Evolutionary conservation across 1,284 basidiomycete genomes (phyloP), one percentile per base, ranked within the genome.

Genomic region (Rhodotorula mucilaginosa): DNA sequence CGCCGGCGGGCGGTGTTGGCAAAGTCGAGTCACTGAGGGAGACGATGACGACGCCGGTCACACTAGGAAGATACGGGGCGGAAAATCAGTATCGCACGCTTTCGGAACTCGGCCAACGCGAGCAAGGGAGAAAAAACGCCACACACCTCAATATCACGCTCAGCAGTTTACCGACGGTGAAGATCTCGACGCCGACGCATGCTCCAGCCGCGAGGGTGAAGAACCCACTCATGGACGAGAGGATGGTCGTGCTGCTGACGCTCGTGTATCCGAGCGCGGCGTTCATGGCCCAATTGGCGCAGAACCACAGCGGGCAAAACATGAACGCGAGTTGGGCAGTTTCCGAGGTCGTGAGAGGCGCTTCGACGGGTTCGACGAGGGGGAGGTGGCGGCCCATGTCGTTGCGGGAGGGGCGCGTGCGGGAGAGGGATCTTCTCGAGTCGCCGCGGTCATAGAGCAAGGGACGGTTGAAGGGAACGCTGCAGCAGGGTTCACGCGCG

Each of bases 181-280:
- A 83, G 12, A 83, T 84, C 80, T 99, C 97, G 15, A 97, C 91
- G 18, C 87, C 86, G 74, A 92, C 90, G 54, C 93, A 75, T n/a
- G 90, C 85, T 5, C 96, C 96, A 57, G 98, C 83, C 0, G 85
- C 89, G 56, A 99, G 84, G 0, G 96, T 99, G 81, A 98, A 98
- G 82, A 99, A 95, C 6, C 96, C 93, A 75, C 92, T 93, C 84
- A 89, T 94, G 79, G 89, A 89, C 5, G 91, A 90, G 62, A 97
- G 81, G 57, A 97, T 90, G 5, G 93, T 97, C 34, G 91, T 88
- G 79, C 92, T 95, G 6, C 92, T 91, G 34, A 97, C 94, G 77
- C 88, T 92, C 2, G 95, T 97, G 80, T 89, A 90, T 51, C 87
- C 88, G 60, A 97, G 84, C 16, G 90, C 85, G 1, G 88, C 88